Evolutionary conservation across 306 rosid species (phyloP).

Genomic region (Castanea sativa): DNA sequence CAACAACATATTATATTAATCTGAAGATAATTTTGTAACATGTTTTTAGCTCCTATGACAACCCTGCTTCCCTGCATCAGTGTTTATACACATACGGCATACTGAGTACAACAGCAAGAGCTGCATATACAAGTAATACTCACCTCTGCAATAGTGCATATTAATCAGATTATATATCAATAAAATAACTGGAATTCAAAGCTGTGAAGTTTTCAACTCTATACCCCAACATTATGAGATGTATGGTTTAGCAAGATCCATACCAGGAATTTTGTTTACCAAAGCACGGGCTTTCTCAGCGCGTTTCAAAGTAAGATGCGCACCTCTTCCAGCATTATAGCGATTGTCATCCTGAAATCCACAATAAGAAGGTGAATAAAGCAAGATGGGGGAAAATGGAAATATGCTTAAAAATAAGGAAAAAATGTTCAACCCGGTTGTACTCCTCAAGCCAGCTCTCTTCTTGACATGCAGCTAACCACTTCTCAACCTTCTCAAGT

Average conservation of each 20-base stretch:
- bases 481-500: constrained; percentile 75
- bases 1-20: not conserved
- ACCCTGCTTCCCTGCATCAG: not conserved
- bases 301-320: constrained; percentile 65
- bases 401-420: not conserved
- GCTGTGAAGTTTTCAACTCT: not conserved
- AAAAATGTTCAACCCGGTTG: constrained; percentile 48
- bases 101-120: not conserved
- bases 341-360: constrained; percentile 69
- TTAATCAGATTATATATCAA: not conserved
- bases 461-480: constrained; percentile 69
- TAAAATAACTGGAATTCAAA: not conserved
- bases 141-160: not conserved
- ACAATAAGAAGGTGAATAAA: not conserved
- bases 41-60: not conserved
- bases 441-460: constrained; percentile 93
- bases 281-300: constrained; percentile 77
- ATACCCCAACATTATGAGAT: not conserved
- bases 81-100: not conserved
- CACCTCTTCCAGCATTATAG: constrained; percentile 74
- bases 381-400: constrained; percentile 1
- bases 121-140: not conserved
- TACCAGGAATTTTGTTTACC: constrained; percentile 68
- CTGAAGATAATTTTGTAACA: not conserved
- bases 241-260: constrained; percentile 7